Percentiles rank a stretch among this genome's conserved stretches.
phyloP scores from a whole-genome alignment of 169 alveolate genomes.

The Plasmodium falciparum region DNA sequence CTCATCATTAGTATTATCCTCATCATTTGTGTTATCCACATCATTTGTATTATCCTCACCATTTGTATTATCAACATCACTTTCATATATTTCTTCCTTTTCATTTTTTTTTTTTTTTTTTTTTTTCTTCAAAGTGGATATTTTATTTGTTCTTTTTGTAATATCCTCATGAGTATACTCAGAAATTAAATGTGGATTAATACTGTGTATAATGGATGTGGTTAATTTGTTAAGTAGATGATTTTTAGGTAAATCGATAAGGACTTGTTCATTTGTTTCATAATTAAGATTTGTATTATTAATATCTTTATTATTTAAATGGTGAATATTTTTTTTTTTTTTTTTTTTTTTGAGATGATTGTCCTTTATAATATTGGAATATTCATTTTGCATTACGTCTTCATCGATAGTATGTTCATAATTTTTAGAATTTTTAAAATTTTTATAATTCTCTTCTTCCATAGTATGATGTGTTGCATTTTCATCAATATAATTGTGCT shows the following conservation, averaged over 20 bases:
- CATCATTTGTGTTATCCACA: not conserved
- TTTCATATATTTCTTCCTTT: no score
- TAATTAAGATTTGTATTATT: not conserved
- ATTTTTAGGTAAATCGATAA: not conserved
- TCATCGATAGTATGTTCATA: not conserved
- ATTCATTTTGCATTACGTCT: not conserved
- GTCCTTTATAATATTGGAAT: not conserved
- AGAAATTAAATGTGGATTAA: not conserved
- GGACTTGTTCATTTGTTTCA: not conserved
- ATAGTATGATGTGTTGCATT: not conserved
- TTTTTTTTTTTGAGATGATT: not conserved
- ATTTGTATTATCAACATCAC: no score
- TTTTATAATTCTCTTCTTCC: not conserved
- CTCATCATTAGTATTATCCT: not conserved
- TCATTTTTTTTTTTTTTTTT: not conserved
- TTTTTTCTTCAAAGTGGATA: no score
- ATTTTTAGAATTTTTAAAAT: not conserved
- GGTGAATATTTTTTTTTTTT: not conserved
- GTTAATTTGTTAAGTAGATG: not conserved
- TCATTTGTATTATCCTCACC: no score
- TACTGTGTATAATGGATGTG: not conserved
- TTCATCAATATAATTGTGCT: not conserved
- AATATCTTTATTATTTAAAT: not conserved
- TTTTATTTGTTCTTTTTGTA: no score
- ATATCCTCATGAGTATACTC: no score